Percentiles rank a stretch among this genome's conserved stretches.
These are phyloP conservation scores for Paraconiothyrium sp. DNA, from an alignment of 2,329 filamentous ascomycete species.

Conservation along the genomic window DNA sequence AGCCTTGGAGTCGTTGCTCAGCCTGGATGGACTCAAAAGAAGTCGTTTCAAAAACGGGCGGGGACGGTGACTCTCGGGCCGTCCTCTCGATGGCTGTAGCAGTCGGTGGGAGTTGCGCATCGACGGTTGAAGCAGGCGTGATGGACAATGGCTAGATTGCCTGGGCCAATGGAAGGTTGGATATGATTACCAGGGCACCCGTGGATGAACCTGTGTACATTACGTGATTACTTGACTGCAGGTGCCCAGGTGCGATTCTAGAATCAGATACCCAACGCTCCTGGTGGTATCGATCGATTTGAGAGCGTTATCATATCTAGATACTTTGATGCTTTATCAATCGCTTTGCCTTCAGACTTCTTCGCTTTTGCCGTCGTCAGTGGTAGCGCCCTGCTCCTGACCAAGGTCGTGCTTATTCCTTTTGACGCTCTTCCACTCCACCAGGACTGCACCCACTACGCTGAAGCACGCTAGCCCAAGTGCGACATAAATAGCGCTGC, in stretches of 20 bases:
- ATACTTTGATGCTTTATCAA: not conserved
- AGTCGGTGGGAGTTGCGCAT: not conserved
- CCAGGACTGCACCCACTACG: constrained; percentile 18
- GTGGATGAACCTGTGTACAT: no score
- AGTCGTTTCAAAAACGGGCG: not conserved
- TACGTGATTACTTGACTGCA: no score
- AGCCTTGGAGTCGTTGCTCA: not conserved
- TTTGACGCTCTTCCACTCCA: constrained; percentile 30
- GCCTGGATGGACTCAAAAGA: not conserved
- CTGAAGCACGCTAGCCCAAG: constrained; percentile 20
- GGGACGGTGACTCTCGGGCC: not conserved
- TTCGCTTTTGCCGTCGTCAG: not conserved
- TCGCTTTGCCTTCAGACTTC: not conserved
- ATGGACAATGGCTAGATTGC: no score
- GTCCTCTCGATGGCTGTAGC: not conserved
- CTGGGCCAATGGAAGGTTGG: no score
- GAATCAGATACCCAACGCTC: no score
- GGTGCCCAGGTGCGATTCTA: no score
- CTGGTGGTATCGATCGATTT: no score
- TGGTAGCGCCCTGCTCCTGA: constrained; percentile 1
- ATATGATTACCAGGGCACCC: no score
- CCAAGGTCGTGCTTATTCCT: constrained; percentile 2
- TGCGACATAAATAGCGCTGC: constrained; percentile 23
- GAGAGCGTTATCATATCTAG: no score
- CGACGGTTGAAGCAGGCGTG: not conserved